These are phyloP conservation scores for Termitomyces sp. DNA, from an alignment of 768 basidiomycete genomes.

Conservation along the genomic window DNA sequence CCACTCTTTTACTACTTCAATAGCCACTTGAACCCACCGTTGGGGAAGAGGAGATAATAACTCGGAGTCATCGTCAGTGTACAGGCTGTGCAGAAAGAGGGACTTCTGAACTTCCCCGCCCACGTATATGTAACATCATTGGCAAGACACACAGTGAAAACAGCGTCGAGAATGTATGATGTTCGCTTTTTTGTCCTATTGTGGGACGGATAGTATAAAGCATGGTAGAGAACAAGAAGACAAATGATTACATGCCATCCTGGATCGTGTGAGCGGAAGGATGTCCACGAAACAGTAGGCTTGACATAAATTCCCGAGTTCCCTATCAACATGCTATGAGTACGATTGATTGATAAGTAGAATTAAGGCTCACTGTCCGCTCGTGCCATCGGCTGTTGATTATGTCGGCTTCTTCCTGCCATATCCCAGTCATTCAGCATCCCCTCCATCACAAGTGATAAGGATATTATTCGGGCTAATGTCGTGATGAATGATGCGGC, in stretches of 20 bases:
- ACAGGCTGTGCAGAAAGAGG: neutral
- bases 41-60: neutral
- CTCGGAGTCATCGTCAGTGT: neutral
- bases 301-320: slow-evolving; percentile 7
- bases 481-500: slow-evolving; percentile 9
- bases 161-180: neutral
- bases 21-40: neutral
- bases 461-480: slow-evolving; percentile 9
- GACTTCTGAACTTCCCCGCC: neutral
- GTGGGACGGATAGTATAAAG: no score
- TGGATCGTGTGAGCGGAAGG: no score
- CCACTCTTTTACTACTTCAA: neutral
- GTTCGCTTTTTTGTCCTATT: no score
- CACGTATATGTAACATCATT: no score
- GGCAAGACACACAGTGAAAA: no score
- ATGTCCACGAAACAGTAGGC: neutral
- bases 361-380: no score
- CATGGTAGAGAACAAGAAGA: slow-evolving; percentile 2
- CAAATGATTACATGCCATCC: slow-evolving; percentile 10
- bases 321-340: neutral
- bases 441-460: slow-evolving; percentile 3
- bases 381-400: neutral
- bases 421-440: slow-evolving; percentile 14
- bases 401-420: neutral
- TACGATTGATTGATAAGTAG: no score